Evolutionary conservation across 805 yeast species (phyloP).

Genomic region (Candida qinlingensis): DNA sequence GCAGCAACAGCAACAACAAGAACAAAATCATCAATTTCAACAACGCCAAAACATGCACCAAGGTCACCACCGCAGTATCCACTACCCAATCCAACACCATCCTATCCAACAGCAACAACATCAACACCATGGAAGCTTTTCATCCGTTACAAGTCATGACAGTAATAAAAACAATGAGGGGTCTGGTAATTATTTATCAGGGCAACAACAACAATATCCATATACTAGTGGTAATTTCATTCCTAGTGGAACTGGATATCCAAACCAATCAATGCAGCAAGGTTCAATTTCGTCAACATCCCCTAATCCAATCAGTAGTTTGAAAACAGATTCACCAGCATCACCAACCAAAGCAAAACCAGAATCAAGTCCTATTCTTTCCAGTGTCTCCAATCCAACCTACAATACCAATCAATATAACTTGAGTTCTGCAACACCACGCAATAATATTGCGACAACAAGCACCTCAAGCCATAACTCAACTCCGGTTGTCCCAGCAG

Average conservation of each 20-base stretch:
- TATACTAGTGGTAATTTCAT: background rate
- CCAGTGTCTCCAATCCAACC: background rate
- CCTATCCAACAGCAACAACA: background rate
- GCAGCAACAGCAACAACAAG: background rate
- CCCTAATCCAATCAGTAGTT: background rate
- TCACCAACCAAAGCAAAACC: slow-evolving; percentile 1
- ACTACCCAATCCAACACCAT: slow-evolving; percentile 1
- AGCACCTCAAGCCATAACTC: background rate
- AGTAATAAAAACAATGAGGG: no score
- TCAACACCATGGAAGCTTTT: background rate
- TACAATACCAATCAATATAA: background rate
- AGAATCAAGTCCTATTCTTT: slow-evolving; percentile 2
- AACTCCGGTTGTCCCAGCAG: background rate
- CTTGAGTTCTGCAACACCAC: slow-evolving; percentile 5
- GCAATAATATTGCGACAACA: background rate
- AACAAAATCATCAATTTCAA: background rate
- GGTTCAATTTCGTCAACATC: background rate
- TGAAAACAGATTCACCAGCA: background rate
- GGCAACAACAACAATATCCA: background rate
- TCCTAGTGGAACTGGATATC: background rate
- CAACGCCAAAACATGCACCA: background rate
- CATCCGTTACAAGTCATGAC: background rate
- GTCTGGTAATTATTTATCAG: no score
- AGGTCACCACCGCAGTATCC: background rate
- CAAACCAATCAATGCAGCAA: background rate